Base-by-base conservation (phyloP, 306 rosid species). In the Prunus salicina region DNA sequence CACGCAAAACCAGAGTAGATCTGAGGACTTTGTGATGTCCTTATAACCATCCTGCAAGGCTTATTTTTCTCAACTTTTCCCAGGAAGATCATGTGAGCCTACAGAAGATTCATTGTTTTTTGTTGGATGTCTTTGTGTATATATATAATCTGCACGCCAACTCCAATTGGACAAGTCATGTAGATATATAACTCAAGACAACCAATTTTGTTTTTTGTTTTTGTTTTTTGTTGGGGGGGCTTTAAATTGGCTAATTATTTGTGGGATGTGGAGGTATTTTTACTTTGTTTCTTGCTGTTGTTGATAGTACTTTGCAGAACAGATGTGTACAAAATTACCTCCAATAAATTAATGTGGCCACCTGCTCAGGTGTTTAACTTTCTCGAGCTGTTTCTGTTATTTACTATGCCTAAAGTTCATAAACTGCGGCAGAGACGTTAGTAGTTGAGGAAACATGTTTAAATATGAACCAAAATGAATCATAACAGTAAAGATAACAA, bases 1-100 rank as follows among this genome's bases (percentile, higher is more conserved):
- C 83, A 51, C 69, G 34, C 71, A 82, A 71, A 83, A 73, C 34
- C 66, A 30, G 6, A 11, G 1, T 25, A 58, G 78, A 57, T 77
- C 78, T 73, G 77, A 61, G n/a, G 77, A 73, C 38, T 73, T 45
- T 20, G 18, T 20, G 69, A 2, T 73, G 41, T 28, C 69, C 47
- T 61, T 20, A 1, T 61, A 61, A 24, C 28, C 55, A 9, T 72
- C 25, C 51, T 57, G 67, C 3, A 12, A 34, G 25, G 11, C 28
- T 38, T 6, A 20, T 20, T 22, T 32, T 32, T 15, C 25, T 43
- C 30, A 79, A 24, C 50, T 22, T 53, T 58, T 73, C 52, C 43
- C 27, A 66, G 49, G 72, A 51, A 64, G 71, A 38, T 52, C 52
- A 1, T 73, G 61, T 24, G 45, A 66, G 69, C 74, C 74, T 34